These are phyloP conservation scores for Barnettozyma californica DNA, from an alignment of 805 yeast genomes.

Conservation along the genomic window DNA sequence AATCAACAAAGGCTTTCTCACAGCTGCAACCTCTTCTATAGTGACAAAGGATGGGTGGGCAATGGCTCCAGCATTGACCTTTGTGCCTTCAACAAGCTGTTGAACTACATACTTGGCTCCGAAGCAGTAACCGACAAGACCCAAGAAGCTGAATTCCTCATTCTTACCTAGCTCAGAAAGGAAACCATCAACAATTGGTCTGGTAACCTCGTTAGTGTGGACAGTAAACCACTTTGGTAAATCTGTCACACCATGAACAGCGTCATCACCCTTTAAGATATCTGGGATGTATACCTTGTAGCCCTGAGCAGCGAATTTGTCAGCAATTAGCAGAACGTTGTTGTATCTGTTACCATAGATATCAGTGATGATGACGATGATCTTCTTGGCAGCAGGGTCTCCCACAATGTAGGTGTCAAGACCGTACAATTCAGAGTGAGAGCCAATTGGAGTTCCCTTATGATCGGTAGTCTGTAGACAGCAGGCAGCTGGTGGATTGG, in stretches of 20 bases:
- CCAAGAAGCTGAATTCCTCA: conserved; percentile 42
- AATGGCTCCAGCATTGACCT: conserved; percentile 57
- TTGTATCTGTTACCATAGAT: conserved; percentile 55
- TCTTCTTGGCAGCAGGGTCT: conserved; percentile 31
- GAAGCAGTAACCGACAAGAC: conserved; percentile 73
- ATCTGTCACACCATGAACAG: conserved; percentile 28
- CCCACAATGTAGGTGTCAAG: conserved; percentile 46
- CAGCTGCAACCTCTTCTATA: conserved; percentile 55
- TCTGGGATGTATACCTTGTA: conserved; percentile 76
- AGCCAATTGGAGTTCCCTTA: conserved; percentile 46
- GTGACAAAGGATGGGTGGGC: conserved; percentile 82
- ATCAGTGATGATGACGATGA: conserved; percentile 65
- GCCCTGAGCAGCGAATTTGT: conserved; percentile 54
- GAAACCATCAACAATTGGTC: conserved; percentile 44
- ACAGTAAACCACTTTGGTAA: conserved; percentile 44
- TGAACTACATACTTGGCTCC: conserved; percentile 72
- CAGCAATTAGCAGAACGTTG: conserved; percentile 62
- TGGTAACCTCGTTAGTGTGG: conserved; percentile 47
- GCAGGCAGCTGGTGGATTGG: conserved; percentile 48
- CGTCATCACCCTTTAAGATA: conserved; percentile 48
- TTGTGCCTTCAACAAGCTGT: conserved; percentile 35
- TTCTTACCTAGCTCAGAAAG: conserved; percentile 39
- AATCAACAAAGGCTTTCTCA: conserved; percentile 52
- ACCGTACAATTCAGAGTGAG: conserved; percentile 36
- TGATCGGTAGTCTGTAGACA: conserved; percentile 40